These are phyloP conservation scores for Conticribra guillardii DNA, from an alignment of 108 stramenopile genomes.

Conservation along the genomic window DNA sequence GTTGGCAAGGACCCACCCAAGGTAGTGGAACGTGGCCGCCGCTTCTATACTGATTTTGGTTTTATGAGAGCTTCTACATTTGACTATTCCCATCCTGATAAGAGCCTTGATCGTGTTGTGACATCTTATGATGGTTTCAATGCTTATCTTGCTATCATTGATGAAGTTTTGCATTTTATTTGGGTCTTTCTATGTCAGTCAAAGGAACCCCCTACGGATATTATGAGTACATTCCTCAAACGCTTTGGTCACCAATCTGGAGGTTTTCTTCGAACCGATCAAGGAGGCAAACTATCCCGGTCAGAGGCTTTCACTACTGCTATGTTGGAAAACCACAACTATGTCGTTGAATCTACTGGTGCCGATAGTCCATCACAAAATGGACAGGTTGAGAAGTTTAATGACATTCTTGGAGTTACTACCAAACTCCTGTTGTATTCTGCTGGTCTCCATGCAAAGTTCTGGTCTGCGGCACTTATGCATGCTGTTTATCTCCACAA, in stretches of 20 bases:
- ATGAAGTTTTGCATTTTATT: not conserved
- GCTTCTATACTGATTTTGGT: slow-evolving; percentile 27
- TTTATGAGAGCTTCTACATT: slow-evolving; percentile 14
- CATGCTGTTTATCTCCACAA: slow-evolving; percentile 11
- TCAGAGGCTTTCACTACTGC: not conserved
- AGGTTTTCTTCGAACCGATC: not conserved
- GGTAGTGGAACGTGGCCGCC: not conserved
- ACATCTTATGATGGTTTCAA: slow-evolving; percentile 9
- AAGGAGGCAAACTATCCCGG: slow-evolving; percentile 6
- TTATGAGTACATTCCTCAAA: not conserved
- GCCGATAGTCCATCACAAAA: slow-evolving; percentile 15
- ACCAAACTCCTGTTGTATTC: not conserved
- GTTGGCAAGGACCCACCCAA: not conserved
- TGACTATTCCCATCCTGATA: not conserved
- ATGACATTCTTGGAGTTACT: not conserved
- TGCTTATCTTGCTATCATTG: not conserved
- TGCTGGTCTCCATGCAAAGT: no score
- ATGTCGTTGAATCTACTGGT: slow-evolving; percentile 4
- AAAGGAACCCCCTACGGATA: slow-evolving; percentile 1
- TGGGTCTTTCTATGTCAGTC: slow-evolving; percentile 2
- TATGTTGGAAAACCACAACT: not conserved
- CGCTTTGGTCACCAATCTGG: slow-evolving; percentile 2
- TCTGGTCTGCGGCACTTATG: no score
- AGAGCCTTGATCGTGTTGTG: slow-evolving; percentile 1
- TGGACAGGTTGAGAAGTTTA: slow-evolving; percentile 1